Base-by-base conservation (phyloP, 305 asterid species). In the Rubia peregrina region DNA sequence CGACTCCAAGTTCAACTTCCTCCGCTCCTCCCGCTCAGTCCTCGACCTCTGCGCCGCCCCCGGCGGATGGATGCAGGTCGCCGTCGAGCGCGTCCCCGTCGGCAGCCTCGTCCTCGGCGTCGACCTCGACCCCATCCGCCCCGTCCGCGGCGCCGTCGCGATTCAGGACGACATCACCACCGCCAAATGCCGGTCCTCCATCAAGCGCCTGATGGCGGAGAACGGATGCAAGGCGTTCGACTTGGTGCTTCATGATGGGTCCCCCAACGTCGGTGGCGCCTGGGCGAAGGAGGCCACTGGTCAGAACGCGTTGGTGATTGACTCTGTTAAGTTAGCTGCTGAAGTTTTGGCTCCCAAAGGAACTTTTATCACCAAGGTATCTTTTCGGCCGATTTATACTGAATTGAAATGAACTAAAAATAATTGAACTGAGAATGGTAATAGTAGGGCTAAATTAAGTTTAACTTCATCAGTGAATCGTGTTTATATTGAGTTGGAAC, bases 1-100 rank as follows among this genome's bases (percentile, higher is more conserved):
- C 68, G 92, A 94, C 30, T 71, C 98, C 78, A 90, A 88, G 71
- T 88, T 51, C 80, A 40, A 65, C 41, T 87, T 91, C 83, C 94
- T 94, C 78, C 87, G 86, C 7, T 84, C 97, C 8, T 76, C 95
- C 49, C 89, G 76, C 67, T 80, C 97, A 30, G 98, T 84, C 38
- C 95, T 95, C 74, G 98, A 91, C 78, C 99, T 95, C 83, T 94
- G 98, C 77, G 99, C 98, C 68, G 99, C 98, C 3, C 98, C 99
- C 0, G 98, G 98, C n/a, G 98, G 98, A 56, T 94, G 99, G 98
- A 88, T 91, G 96, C 98, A 94, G 73, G 99, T 90, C 4, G 77
- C 88, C 22, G 92, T 90, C 19, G 88, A 88, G 71, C 83, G 87
- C 4, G 94, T 83, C 1, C 98, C 99, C 6, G 98, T 90, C 40